Percentiles rank a stretch among this genome's conserved stretches.
Conservation (phyloP, 2,329 filamentous ascomycete species). For the Colletotrichum scovillei region DNA sequence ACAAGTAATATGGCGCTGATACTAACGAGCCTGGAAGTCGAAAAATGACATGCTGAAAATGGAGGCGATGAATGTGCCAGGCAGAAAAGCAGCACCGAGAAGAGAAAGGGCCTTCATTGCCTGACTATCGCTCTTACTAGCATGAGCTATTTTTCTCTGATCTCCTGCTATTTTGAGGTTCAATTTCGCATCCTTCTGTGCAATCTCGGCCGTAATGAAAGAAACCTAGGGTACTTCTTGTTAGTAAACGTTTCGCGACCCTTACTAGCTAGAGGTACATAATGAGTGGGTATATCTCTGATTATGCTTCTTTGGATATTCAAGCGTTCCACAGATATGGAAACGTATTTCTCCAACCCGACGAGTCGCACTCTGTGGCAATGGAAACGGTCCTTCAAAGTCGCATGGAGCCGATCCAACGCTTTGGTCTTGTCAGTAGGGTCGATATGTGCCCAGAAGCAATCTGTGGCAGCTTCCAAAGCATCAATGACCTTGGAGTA, state of each 20-base stretch:
- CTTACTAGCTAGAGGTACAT: not conserved
- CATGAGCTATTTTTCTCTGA: conserved; percentile 68
- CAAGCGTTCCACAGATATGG: not conserved
- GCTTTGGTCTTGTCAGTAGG: not conserved
- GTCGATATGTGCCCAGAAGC: not conserved
- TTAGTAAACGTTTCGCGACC: not conserved
- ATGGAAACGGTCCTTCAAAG: not conserved
- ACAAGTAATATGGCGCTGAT: not conserved
- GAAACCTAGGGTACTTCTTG: not conserved
- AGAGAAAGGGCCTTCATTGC: conserved; percentile 74
- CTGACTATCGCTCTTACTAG: conserved; percentile 69
- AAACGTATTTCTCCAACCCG: not conserved
- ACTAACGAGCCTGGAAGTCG: conserved; percentile 63
- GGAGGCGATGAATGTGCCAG: conserved; percentile 71
- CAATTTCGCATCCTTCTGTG: conserved; percentile 71
- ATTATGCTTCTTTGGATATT: not conserved
- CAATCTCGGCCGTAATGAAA: conserved; percentile 65
- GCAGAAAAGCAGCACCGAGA: conserved; percentile 71
- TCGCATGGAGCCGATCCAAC: not conserved
- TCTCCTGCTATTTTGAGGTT: conserved; percentile 71
- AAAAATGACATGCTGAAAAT: conserved; percentile 76
- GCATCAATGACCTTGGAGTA: not conserved
- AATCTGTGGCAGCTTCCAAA: not conserved
- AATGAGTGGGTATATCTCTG: not conserved
- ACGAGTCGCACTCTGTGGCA: not conserved